A percentile compares a stretch with the other conserved stretches of the same genome.
Conservation (phyloP, 768 basidiomycete species). For the Suillus alpinus region DNA sequence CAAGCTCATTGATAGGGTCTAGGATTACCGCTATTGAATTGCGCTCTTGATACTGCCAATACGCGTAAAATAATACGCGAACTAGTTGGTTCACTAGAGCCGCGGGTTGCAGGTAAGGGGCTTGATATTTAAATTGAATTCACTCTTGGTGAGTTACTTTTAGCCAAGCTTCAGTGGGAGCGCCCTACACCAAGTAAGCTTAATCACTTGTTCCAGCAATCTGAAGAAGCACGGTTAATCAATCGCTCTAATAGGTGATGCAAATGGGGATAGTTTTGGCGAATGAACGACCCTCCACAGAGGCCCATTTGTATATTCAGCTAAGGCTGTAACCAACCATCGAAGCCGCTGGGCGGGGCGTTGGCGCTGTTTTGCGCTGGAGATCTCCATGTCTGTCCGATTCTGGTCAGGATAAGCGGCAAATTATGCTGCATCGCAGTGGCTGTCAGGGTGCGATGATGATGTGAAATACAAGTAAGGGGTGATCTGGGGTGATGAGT, state of each 20-base stretch:
- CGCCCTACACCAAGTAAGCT: background rate
- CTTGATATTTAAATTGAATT: background rate
- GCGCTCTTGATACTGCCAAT: background rate
- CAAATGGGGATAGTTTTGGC: background rate
- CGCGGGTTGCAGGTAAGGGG: background rate
- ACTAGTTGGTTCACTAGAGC: background rate
- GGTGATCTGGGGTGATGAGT: background rate
- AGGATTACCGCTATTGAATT: background rate
- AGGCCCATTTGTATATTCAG: background rate
- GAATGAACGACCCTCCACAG: background rate
- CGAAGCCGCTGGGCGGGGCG: background rate
- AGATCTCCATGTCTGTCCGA: background rate
- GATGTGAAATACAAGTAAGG: background rate
- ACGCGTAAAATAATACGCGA: background rate
- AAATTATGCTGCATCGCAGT: background rate
- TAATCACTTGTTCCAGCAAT: background rate
- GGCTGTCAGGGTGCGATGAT: background rate
- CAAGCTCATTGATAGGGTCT: background rate
- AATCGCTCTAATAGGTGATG: background rate
- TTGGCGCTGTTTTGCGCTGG: background rate
- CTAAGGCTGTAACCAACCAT: background rate
- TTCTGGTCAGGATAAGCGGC: background rate
- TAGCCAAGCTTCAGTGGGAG: background rate
- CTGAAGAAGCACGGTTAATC: background rate
- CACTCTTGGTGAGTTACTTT: background rate